A percentile compares a stretch with the other conserved stretches of the same genome.
phyloP scores from a whole-genome alignment of 768 basidiomycete genomes.

The Tulasnella sp. region DNA sequence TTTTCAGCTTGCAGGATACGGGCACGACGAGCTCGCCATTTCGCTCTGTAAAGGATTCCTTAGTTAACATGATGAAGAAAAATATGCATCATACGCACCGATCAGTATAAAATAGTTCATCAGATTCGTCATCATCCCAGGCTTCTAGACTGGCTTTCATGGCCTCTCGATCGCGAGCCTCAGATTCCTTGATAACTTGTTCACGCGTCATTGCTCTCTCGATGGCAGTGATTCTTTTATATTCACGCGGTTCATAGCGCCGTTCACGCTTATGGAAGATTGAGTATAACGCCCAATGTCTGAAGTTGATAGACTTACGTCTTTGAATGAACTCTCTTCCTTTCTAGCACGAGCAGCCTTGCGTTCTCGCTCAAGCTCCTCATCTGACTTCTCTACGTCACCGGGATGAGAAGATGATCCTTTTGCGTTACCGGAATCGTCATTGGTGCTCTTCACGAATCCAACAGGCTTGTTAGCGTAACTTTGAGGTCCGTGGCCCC shows the following conservation, averaged over 20 bases:
- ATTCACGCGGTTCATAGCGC: slow-evolving; percentile 83
- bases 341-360: slow-evolving; percentile 62
- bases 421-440: slow-evolving; percentile 24
- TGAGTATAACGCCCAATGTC: slow-evolving; percentile 1
- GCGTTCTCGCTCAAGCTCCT: slow-evolving; percentile 73
- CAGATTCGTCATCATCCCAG: slow-evolving; percentile 87
- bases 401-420: background rate
- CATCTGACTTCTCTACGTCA: slow-evolving; percentile 54
- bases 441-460: slow-evolving; percentile 46
- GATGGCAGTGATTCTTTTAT: slow-evolving; percentile 60
- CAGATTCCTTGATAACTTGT: slow-evolving; percentile 54
- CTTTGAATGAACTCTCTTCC: slow-evolving; percentile 73
- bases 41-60: slow-evolving; percentile 34
- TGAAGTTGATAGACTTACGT: slow-evolving; percentile 43
- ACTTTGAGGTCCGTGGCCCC: slow-evolving; percentile 56
- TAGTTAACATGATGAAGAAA: slow-evolving; percentile 7
- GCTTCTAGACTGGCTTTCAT: slow-evolving; percentile 71
- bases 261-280: slow-evolving; percentile 57
- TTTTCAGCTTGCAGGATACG: slow-evolving; percentile 65
- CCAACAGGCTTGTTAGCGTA: slow-evolving; percentile 60
- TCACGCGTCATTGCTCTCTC: slow-evolving; percentile 68
- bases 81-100: slow-evolving; percentile 38
- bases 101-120: slow-evolving; percentile 86
- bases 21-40: slow-evolving; percentile 72
- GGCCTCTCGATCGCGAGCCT: slow-evolving; percentile 67